Evolutionary conservation across 768 basidiomycete genomes (phyloP).

Genomic region (Royoungia palumana): DNA sequence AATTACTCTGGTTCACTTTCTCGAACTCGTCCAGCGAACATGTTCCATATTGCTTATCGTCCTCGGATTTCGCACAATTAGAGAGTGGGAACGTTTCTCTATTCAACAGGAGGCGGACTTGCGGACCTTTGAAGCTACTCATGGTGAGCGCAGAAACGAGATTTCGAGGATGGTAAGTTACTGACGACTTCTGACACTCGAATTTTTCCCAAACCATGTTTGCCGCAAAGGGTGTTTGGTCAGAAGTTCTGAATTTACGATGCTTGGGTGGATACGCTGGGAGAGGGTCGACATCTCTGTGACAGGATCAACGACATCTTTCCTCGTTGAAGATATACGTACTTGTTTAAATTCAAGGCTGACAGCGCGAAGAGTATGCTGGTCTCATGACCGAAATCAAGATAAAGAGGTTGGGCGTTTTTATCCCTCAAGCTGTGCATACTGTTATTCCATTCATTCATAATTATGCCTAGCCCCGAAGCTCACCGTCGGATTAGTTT

Average conservation of each 20-base stretch:
- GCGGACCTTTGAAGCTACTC: conserved; percentile 32
- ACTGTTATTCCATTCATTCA: too few relatives aligned
- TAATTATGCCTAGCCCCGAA: not conserved
- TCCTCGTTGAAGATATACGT: not conserved
- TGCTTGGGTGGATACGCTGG: conserved; percentile 20
- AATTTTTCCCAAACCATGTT: conserved; percentile 40
- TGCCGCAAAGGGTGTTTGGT: conserved; percentile 42
- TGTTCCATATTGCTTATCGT: conserved; percentile 34
- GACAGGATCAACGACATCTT: not conserved
- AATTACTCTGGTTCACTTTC: conserved; percentile 24
- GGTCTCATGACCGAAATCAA: conserved; percentile 43
- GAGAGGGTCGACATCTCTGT: conserved; percentile 34
- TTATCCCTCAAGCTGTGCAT: too few relatives aligned
- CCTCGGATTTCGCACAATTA: conserved; percentile 26
- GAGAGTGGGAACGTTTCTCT: conserved; percentile 37
- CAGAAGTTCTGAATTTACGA: conserved; percentile 37
- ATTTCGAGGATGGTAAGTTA: not conserved
- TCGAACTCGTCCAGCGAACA: conserved; percentile 37
- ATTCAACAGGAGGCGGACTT: conserved; percentile 42
- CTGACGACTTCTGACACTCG: not conserved
- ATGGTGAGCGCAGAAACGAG: not conserved
- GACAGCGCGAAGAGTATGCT: conserved; percentile 37
- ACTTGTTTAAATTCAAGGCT: conserved; percentile 38
- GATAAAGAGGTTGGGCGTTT: conserved; percentile 27
- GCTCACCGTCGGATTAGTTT: conserved; percentile 30